Evolutionary conservation across 225 moss, liverwort and hornwort species (phyloP).

Genomic region (Takakia lepidozioides): DNA sequence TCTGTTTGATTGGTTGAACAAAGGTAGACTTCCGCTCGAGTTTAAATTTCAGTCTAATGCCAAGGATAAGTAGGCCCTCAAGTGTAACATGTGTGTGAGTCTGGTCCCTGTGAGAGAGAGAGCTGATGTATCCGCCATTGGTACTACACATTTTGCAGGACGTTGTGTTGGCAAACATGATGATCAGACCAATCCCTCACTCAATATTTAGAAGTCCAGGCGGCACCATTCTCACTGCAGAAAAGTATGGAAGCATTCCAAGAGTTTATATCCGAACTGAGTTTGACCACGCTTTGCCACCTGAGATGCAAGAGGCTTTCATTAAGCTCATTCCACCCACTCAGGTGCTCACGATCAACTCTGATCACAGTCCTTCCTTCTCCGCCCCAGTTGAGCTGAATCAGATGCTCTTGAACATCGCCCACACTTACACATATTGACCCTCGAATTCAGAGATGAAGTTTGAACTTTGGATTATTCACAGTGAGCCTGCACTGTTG

Average conservation of each 20-base stretch:
- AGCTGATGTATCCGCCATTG: too few relatives aligned
- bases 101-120: too few relatives aligned
- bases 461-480: too few relatives aligned
- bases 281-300: constrained; percentile 11
- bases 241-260: constrained; percentile 26
- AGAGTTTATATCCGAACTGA: constrained; percentile 34
- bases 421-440: too few relatives aligned
- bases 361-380: not conserved
- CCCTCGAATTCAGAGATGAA: too few relatives aligned
- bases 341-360: not conserved
- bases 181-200: constrained; percentile 26
- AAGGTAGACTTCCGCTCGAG: too few relatives aligned
- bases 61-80: too few relatives aligned
- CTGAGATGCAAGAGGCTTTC: constrained; percentile 8
- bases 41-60: too few relatives aligned
- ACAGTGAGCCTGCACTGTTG: too few relatives aligned
- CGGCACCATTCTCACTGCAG: constrained; percentile 26
- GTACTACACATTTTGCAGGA: too few relatives aligned
- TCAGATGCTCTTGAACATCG: not conserved
- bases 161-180: constrained; percentile 27
- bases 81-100: too few relatives aligned
- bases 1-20: too few relatives aligned
- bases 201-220: constrained; percentile 26
- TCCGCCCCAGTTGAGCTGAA: not conserved
- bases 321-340: not conserved